Conservation (phyloP, 805 yeast genomes). For the Cyberlindnera misumaiensis region DNA sequence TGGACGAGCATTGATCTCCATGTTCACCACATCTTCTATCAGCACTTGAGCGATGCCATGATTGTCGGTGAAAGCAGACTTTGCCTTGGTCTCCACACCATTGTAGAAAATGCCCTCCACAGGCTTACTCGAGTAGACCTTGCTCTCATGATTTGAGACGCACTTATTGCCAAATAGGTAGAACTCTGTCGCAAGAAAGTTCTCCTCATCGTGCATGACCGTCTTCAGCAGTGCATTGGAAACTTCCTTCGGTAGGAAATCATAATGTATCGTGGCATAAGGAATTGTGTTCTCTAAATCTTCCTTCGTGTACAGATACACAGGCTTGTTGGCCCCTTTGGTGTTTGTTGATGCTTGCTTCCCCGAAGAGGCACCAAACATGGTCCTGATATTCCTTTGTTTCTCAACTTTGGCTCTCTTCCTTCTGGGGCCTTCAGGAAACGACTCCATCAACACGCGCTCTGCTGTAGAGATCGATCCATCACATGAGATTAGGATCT, state of each 20-base stretch:
- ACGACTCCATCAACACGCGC: conserved; percentile 32
- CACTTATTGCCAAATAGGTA: conserved; percentile 59
- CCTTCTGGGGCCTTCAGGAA: conserved; percentile 11
- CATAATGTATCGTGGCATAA: conserved; percentile 41
- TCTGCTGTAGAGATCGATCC: conserved; percentile 43
- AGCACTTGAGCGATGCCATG: conserved; percentile 34
- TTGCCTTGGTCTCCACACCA: conserved; percentile 28
- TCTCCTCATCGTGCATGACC: conserved; percentile 34
- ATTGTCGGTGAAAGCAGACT: conserved; percentile 31
- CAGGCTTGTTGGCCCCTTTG: conserved; percentile 21
- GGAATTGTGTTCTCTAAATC: conserved; percentile 45
- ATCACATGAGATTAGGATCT: conserved; percentile 44
- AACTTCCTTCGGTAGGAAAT: conserved; percentile 44
- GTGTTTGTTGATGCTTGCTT: conserved; percentile 12
- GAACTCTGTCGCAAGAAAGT: conserved; percentile 41
- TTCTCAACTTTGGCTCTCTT: conserved; percentile 4
- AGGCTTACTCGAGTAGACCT: conserved; percentile 26
- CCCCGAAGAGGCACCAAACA: conserved; percentile 13
- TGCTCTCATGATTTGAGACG: conserved; percentile 47
- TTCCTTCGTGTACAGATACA: conserved; percentile 42
- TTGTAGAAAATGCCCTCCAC: conserved; percentile 29
- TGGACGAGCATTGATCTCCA: conserved; percentile 25
- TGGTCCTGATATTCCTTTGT: conserved; percentile 15
- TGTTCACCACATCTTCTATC: conserved; percentile 35
- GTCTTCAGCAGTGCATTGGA: conserved; percentile 39